A percentile compares a stretch with the other conserved stretches of the same genome.
phyloP scores from a whole-genome alignment of 2,329 filamentous ascomycete species.

The Fusarium xyrophilum region DNA sequence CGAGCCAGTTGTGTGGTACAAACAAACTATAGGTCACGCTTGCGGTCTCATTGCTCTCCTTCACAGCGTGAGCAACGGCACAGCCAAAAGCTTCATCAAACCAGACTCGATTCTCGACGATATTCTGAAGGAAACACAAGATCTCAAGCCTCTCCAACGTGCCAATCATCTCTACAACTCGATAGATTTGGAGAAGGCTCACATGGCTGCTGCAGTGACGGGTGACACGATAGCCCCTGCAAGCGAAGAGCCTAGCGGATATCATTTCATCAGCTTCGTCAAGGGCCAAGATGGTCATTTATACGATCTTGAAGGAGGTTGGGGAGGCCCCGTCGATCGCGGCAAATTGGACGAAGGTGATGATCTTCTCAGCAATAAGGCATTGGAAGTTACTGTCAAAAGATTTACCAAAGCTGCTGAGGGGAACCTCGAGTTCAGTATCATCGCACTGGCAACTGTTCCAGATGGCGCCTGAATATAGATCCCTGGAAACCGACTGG shows the following conservation, averaged over 20 bases:
- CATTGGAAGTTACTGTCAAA: constrained; percentile 66
- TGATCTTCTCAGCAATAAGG: constrained; percentile 70
- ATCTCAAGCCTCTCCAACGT: constrained; percentile 64
- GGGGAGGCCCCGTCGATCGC: constrained; percentile 76
- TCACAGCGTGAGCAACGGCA: constrained; percentile 75
- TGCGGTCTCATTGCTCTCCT: constrained; percentile 82
- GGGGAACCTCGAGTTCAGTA: constrained; percentile 50
- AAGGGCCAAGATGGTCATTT: constrained; percentile 67
- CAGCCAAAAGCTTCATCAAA: constrained; percentile 61
- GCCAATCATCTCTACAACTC: constrained; percentile 76
- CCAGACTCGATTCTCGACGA: constrained; percentile 61
- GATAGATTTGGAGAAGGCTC: constrained; percentile 72
- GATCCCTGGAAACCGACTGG: background rate
- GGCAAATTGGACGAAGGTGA: constrained; percentile 62
- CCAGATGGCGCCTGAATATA: constrained; percentile 16
- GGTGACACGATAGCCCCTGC: constrained; percentile 72
- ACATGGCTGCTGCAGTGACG: constrained; percentile 70
- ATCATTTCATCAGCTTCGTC: constrained; percentile 85
- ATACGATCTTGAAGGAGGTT: constrained; percentile 81
- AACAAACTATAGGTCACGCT: constrained; percentile 83
- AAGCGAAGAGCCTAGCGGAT: constrained; percentile 67
- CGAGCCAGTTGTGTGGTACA: constrained; percentile 81
- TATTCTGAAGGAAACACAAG: constrained; percentile 68
- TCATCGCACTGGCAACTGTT: constrained; percentile 46
- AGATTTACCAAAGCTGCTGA: constrained; percentile 50